A percentile compares a stretch with the other conserved stretches of the same genome.
These are phyloP conservation scores for Cicer bijugum DNA, from an alignment of 306 rosid species.

Conservation along the genomic window DNA sequence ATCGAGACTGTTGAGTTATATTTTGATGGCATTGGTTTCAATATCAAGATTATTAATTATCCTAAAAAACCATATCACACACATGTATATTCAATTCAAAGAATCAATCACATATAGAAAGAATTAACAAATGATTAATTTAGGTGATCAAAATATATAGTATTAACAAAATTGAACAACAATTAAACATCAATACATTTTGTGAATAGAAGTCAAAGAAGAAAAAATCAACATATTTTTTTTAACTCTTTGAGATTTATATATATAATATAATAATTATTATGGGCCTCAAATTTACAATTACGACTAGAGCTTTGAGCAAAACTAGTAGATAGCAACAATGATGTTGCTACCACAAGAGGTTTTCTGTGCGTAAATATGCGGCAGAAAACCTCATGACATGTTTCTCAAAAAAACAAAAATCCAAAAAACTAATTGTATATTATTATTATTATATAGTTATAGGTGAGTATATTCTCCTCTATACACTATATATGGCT, in stretches of 20 bases:
- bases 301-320: conserved; percentile 53
- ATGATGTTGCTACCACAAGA: conserved; percentile 34
- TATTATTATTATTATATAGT: conserved; percentile 39
- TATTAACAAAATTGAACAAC: conserved; percentile 42
- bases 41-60: too few relatives aligned
- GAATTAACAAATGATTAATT: conserved; percentile 50
- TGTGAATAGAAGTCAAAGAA: background rate
- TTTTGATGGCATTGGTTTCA: too few relatives aligned
- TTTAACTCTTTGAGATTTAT: conserved; percentile 31
- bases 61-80: too few relatives aligned
- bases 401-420: conserved; percentile 46
- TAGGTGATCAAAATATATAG: conserved; percentile 1
- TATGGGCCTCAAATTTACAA: conserved; percentile 58
- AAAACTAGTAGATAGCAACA: conserved; percentile 44
- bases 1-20: too few relatives aligned
- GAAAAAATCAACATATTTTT: conserved; percentile 28
- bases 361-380: conserved; percentile 49
- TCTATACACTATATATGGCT: conserved; percentile 52
- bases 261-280: conserved; percentile 21
- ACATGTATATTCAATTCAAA: background rate
- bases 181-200: conserved; percentile 41
- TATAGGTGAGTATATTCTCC: conserved; percentile 52
- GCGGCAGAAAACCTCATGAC: conserved; percentile 53
- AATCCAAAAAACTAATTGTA: conserved; percentile 42
- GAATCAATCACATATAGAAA: conserved; percentile 32